These are phyloP conservation scores for Spergularia azorica DNA, from an alignment of 179 eudicot species.

Conservation along the genomic window DNA sequence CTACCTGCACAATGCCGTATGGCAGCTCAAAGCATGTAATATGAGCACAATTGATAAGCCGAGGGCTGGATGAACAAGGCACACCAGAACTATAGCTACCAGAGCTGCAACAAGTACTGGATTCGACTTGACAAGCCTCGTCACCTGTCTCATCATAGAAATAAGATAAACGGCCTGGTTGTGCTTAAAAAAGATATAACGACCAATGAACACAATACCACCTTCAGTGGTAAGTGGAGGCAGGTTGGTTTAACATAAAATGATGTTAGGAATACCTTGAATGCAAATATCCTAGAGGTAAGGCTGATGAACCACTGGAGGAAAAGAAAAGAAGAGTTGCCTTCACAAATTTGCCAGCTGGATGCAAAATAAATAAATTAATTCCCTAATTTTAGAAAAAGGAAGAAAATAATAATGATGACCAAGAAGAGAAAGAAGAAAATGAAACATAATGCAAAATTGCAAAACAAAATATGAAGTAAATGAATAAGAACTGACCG, in stretches of 20 bases:
- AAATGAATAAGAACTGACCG: conserved; percentile 48
- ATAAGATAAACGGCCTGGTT: too few species aligned
- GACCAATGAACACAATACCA: neutral
- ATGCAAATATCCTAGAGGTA: conserved; percentile 52
- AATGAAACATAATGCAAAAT: conserved; percentile 2
- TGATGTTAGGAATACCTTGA: conserved; percentile 57
- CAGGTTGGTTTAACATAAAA: neutral
- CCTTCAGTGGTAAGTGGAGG: neutral
- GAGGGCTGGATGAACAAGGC: conserved; percentile 88
- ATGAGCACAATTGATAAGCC: conserved; percentile 71
- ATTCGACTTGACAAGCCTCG: conserved; percentile 56
- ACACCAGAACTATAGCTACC: conserved; percentile 60
- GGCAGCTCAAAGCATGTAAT: conserved; percentile 78
- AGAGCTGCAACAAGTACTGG: conserved; percentile 56
- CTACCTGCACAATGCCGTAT: conserved; percentile 84
- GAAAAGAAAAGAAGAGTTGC: conserved; percentile 44
- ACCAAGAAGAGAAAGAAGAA: neutral
- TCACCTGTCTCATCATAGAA: conserved; percentile 49
- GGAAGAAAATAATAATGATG: neutral
- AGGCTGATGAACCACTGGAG: conserved; percentile 53
- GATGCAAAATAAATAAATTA: conserved; percentile 16
- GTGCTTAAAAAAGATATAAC: neutral
- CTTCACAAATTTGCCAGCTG: conserved; percentile 73
- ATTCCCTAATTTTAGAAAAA: neutral
- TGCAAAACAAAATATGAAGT: neutral